Conservation (phyloP, 2,329 filamentous ascomycete genomes). For the Uncinocarpus reesii region DNA sequence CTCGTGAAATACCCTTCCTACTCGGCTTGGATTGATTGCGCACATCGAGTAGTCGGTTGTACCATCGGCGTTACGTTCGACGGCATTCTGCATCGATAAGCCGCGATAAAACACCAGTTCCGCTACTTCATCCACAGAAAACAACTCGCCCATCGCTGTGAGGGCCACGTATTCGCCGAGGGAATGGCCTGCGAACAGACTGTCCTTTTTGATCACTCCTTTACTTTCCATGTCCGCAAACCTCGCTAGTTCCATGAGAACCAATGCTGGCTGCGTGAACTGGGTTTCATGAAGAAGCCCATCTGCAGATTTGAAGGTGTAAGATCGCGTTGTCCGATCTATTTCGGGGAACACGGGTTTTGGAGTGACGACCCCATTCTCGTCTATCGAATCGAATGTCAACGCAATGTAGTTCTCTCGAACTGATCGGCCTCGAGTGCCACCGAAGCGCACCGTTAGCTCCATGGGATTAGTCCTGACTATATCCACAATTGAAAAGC, state of each 20-base stretch:
- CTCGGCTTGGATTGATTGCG: conserved; percentile 94
- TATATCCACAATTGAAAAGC: conserved; percentile 92
- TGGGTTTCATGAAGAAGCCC: conserved; percentile 93
- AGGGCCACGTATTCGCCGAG: conserved; percentile 96
- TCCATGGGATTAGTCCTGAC: conserved; percentile 99
- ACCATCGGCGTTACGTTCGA: conserved; percentile 85
- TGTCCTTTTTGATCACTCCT: conserved; percentile 88
- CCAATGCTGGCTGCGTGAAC: conserved; percentile 94
- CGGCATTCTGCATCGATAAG: conserved; percentile 96
- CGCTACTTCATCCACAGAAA: conserved; percentile 96
- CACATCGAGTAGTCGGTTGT: conserved; percentile 99
- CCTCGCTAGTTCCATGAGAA: conserved; percentile 98
- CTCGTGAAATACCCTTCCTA: conserved; percentile 97
- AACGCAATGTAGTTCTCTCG: conserved; percentile 99
- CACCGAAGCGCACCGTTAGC: conserved; percentile 95
- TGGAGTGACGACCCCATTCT: conserved; percentile 87
- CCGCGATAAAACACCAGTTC: conserved; percentile 99
- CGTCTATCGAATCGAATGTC: conserved; percentile 95
- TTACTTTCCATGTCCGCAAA: conserved; percentile 98
- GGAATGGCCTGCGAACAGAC: conserved; percentile 94
- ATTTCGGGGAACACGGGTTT: conserved; percentile 99
- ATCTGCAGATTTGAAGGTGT: conserved; percentile 92
- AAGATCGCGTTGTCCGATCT: conserved; percentile 80
- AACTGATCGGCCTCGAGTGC: conserved; percentile 89
- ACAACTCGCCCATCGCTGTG: conserved; percentile 89